Evolutionary conservation across 805 yeast genomes (phyloP).

Genomic region (Schwanniomyces pseudopolymorphus): DNA sequence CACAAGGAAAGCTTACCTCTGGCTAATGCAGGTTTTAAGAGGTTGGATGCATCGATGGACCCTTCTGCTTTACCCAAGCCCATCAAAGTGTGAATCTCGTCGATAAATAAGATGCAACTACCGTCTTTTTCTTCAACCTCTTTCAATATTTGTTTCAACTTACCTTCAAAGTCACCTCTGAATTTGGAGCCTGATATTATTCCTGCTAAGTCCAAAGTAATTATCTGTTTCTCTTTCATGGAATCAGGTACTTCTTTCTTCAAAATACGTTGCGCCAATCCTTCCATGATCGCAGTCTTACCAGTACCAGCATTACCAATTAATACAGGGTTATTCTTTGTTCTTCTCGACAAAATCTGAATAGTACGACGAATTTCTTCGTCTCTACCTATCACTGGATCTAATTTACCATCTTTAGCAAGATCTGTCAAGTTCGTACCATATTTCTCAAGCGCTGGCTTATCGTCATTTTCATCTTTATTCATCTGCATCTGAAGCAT

Average conservation of each 20-base stretch:
- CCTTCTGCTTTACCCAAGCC: slow-evolving; percentile 95
- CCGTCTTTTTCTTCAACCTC: slow-evolving; percentile 83
- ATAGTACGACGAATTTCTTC: slow-evolving; percentile 92
- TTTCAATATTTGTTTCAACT: slow-evolving; percentile 74
- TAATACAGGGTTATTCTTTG: slow-evolving; percentile 92
- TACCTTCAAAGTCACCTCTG: slow-evolving; percentile 94
- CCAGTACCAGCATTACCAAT: slow-evolving; percentile 99
- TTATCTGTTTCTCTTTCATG: slow-evolving; percentile 80
- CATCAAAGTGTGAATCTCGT: slow-evolving; percentile 84
- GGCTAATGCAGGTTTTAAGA: slow-evolving; percentile 90
- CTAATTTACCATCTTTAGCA: slow-evolving; percentile 87
- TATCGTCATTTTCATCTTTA: slow-evolving; percentile 46
- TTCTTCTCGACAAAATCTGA: slow-evolving; percentile 87
- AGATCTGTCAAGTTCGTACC: slow-evolving; percentile 85
- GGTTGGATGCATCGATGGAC: slow-evolving; percentile 90
- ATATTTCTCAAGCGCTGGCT: slow-evolving; percentile 76
- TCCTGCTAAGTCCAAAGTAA: slow-evolving; percentile 84
- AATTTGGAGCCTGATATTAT: slow-evolving; percentile 93
- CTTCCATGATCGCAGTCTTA: slow-evolving; percentile 95
- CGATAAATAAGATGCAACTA: slow-evolving; percentile 77
- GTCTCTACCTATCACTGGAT: slow-evolving; percentile 96
- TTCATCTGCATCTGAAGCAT: slow-evolving; percentile 42
- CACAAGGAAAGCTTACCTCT: slow-evolving; percentile 90
- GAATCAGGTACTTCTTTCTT: slow-evolving; percentile 94
- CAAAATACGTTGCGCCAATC: slow-evolving; percentile 89